These are phyloP conservation scores for Auxenochlorella pyrenoidosa DNA, from an alignment of 139 green algal genomes.

Conservation along the genomic window DNA sequence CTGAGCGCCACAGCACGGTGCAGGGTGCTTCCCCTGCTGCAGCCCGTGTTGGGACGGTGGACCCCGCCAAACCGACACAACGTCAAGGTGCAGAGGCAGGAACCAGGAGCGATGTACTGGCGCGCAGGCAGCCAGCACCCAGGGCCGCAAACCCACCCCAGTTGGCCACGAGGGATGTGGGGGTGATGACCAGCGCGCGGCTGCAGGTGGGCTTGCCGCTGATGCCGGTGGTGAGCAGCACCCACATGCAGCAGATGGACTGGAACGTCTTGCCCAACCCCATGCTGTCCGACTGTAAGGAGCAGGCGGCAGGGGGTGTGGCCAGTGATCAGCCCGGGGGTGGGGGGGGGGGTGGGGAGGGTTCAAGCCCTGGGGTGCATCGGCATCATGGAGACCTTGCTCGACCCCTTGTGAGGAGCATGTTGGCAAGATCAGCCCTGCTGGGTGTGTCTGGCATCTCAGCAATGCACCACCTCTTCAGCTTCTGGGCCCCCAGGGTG, in stretches of 20 bases:
- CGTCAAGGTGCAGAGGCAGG: not conserved
- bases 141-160: slow-evolving; percentile 73
- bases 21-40: no score
- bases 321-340: not conserved
- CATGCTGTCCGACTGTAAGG: slow-evolving; percentile 5
- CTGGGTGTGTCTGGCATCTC: no score
- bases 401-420: no score
- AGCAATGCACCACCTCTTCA: no score
- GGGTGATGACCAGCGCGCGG: slow-evolving; percentile 46
- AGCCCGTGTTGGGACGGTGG: no score
- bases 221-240: slow-evolving; percentile 69
- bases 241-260: slow-evolving; percentile 71
- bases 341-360: no score
- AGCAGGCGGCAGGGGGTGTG: not conserved
- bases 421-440: no score
- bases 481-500: no score
- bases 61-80: no score
- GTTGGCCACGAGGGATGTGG: slow-evolving; percentile 95
- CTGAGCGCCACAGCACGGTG: no score
- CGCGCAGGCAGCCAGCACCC: not conserved
- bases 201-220: slow-evolving; percentile 53
- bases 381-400: no score
- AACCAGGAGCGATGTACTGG: not conserved
- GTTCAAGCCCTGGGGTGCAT: no score
- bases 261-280: slow-evolving; percentile 74